phyloP scores from a whole-genome alignment of 352 stramenopile species.

The Phytopythium kandeliae region DNA sequence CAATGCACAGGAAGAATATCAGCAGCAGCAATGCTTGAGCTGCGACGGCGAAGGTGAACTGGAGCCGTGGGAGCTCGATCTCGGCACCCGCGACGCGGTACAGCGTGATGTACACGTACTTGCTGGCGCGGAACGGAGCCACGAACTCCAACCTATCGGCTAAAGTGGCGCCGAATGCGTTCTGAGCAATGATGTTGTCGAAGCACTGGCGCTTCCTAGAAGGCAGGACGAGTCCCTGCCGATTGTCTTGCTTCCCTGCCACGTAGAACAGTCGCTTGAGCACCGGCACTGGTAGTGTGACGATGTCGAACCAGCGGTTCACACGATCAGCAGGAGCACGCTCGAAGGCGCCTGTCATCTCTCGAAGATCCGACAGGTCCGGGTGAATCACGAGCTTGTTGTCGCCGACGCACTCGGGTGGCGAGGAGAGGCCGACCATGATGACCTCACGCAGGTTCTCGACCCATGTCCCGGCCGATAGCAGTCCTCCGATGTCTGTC shows the following conservation, averaged over 20 bases:
- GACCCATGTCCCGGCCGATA: slow-evolving; percentile 22
- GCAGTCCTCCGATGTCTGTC: slow-evolving; percentile 22
- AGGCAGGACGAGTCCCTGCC: slow-evolving; percentile 19
- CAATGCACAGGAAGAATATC: slow-evolving; percentile 19
- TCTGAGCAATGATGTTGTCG: slow-evolving; percentile 24
- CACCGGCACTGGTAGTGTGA: slow-evolving; percentile 15
- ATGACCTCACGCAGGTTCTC: slow-evolving; percentile 24
- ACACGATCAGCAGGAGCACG: slow-evolving; percentile 3
- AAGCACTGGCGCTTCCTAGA: slow-evolving; percentile 25
- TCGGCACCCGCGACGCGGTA: slow-evolving; percentile 23
- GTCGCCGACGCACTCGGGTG: slow-evolving; percentile 9
- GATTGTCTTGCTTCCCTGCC: slow-evolving; percentile 12
- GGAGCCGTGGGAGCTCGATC: slow-evolving; percentile 19
- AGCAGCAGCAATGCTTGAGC: slow-evolving; percentile 21
- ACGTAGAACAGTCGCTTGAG: slow-evolving; percentile 23
- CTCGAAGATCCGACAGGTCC: slow-evolving; percentile 10
- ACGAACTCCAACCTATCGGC: slow-evolving; percentile 24
- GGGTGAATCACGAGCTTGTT: slow-evolving; percentile 11
- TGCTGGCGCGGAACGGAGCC: slow-evolving; percentile 12
- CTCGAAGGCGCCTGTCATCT: slow-evolving; percentile 13
- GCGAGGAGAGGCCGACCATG: slow-evolving; percentile 14
- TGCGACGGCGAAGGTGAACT: slow-evolving; percentile 32
- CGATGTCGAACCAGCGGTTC: slow-evolving; percentile 21
- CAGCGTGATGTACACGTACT: slow-evolving; percentile 18
- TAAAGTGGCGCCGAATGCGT: slow-evolving; percentile 20